Base-by-base conservation (phyloP, 2,329 filamentous ascomycete genomes). In the Xylariaceae sp. region DNA sequence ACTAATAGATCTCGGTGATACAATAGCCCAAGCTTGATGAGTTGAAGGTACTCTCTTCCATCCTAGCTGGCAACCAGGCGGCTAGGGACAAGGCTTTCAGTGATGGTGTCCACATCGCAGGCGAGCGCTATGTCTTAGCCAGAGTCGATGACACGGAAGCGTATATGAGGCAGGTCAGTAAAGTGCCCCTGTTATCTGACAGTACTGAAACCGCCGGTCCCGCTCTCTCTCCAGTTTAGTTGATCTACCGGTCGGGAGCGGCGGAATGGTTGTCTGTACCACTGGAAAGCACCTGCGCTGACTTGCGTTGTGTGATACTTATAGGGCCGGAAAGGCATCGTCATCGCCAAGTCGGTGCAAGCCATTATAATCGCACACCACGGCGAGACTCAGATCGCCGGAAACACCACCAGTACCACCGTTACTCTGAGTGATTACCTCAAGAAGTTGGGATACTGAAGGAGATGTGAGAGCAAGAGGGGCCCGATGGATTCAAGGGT, bases 301-400 rank as follows among this genome's bases (percentile, higher is more conserved):
- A 62, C 50, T 62, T 52, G 58, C 15, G 23, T 9, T 48, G 49
- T 59, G 45, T 44, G 35, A 48, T 55, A 17, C 50, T 53, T 62
- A 63, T 65, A 84, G 81, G 91, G 89, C 69, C 90, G 88, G 73
- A 84, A 88, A 73, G 94, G 94, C 66, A 77, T 96, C 70, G 81
- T 88, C 72, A 84, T 94, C 69, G 87, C 87, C 77, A 96, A 95
- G 82, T 95, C 93, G 70, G 87, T 82, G 71, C 88, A 95, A 78
- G 90, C 92, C 68, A 87, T 97, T 74, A 84, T 99, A 73, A 78
- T 99, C 73, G 89, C 86, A 68, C 91, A 96, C 80, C 91, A 97
- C 82, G 82, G 81, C 67, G 90, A 96, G 74, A 74, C 75, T 63
- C 78, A 87, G 67, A 81, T 89, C 74, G 89, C 89, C 55, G 87